Evolutionary conservation across 176 grass and related monocot genomes (phyloP), one percentile per base, ranked within the genome.

Genomic region (Phoenix dactylifera): DNA sequence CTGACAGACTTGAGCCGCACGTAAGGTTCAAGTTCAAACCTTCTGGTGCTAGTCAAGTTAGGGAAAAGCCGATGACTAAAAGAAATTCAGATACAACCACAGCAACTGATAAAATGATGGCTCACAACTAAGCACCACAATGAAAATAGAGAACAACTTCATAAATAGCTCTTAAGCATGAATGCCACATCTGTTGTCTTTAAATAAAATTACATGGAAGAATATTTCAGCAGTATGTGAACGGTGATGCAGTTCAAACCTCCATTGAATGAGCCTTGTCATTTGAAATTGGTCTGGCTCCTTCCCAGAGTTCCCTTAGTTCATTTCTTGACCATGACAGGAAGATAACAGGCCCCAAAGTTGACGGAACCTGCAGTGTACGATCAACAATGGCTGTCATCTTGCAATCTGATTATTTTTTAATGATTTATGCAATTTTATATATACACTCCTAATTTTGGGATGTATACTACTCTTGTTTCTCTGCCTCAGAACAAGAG

Each of bases 251-350:
- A 60, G 51, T 35, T 89, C 57, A 93, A 58, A 77, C 69, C 71
- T 86, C 93, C 76, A 89, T 48, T 60, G 82, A 77, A 88, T 79
- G 88, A 74, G 88, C 59, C 66, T 98, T 89, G 16, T 98, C 94
- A 17, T 73, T 89, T 48, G 71, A 65, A 68, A 83, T 75, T 49
- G 64, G 60, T 26, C 10, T 68, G 2, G 79, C 80, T 59, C 94
- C 94, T 81, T 92, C 84, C 94, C 94, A 92, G 29, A 89, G 49
- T 69, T 98, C 93, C 73, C 76, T 76, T 22, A 93, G 60, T 61
- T 98, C 88, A 67, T 98, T 88, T 76, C 82, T 80, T 71, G 78
- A 72, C 88, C 88, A 98, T 73, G 81, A 87, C 78, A 89, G 39
- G 72, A 81, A 98, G 65, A 93, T 68, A 6, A 98, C 82, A 23